Evolutionary conservation across 495 filamentous ascomycete species (phyloP).

Genomic region (Elasticomyces elasticus): DNA sequence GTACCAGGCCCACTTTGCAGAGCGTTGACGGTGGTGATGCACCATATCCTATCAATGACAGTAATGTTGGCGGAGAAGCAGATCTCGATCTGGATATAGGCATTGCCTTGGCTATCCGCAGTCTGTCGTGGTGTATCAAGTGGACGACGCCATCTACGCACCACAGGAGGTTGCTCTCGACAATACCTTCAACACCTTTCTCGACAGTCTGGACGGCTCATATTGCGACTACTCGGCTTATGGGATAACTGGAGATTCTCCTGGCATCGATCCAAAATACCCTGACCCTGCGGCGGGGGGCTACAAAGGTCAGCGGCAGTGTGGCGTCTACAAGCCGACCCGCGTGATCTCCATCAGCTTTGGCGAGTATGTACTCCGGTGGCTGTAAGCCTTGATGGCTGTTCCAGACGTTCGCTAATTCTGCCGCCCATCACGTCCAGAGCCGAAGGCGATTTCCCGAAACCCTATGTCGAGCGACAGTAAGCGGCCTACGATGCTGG

Average conservation of each 20-base stretch:
- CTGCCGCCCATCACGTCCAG: not conserved
- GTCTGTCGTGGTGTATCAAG: constrained; percentile 16
- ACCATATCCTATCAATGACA: not conserved
- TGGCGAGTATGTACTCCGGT: not conserved
- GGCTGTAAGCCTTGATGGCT: too few species aligned
- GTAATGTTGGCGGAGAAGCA: constrained; percentile 5
- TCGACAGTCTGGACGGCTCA: constrained; percentile 16
- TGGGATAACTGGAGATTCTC: constrained; percentile 7
- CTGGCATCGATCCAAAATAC: constrained; percentile 12
- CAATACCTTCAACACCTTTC: constrained; percentile 8
- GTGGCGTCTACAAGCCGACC: constrained; percentile 14
- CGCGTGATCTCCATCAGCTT: constrained; percentile 16
- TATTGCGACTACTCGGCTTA: constrained; percentile 14
- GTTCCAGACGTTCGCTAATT: not conserved
- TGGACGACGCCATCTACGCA: constrained; percentile 13
- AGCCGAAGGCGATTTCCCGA: constrained; percentile 14
- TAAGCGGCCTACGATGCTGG: too few species aligned
- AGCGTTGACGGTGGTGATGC: constrained; percentile 11
- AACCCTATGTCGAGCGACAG: constrained; percentile 7
- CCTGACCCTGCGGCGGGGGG: constrained; percentile 12
- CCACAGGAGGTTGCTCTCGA: not conserved
- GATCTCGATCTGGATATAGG: constrained; percentile 16
- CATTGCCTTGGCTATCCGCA: constrained; percentile 21
- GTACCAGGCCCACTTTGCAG: constrained; percentile 9
- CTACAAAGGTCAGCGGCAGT: constrained; percentile 16